phyloP scores from a whole-genome alignment of 2,329 filamentous ascomycete species.

The Neonectria magnoliae region DNA sequence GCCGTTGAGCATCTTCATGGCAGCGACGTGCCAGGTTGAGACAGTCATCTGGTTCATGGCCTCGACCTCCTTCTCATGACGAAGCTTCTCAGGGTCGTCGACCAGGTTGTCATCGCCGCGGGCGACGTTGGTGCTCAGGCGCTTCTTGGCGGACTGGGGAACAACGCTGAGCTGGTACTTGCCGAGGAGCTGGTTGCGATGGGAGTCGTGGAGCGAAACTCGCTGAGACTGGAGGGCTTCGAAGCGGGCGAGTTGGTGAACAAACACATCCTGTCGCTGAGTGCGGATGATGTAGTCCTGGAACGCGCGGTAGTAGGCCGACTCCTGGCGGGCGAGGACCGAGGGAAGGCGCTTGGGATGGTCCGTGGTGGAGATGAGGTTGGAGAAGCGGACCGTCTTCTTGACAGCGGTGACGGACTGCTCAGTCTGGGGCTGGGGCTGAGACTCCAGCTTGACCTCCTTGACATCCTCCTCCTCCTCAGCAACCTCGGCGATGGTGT shows the following conservation, averaged over 20 bases:
- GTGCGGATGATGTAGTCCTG: slow-evolving; percentile 76
- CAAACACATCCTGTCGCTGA: slow-evolving; percentile 78
- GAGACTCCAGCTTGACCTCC: slow-evolving; percentile 41
- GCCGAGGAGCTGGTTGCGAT: slow-evolving; percentile 84
- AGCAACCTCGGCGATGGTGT: slow-evolving; percentile 49
- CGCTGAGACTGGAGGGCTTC: slow-evolving; percentile 89
- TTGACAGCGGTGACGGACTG: slow-evolving; percentile 56
- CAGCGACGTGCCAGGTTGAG: slow-evolving; percentile 70
- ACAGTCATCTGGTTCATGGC: slow-evolving; percentile 77
- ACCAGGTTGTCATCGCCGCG: slow-evolving; percentile 74
- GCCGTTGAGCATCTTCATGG: slow-evolving; percentile 69
- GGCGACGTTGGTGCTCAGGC: slow-evolving; percentile 76
- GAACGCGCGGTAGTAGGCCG: slow-evolving; percentile 90
- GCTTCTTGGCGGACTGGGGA: slow-evolving; percentile 75
- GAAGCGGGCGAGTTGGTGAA: slow-evolving; percentile 85
- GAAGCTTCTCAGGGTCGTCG: slow-evolving; percentile 71
- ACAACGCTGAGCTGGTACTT: slow-evolving; percentile 82
- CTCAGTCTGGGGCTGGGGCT: slow-evolving; percentile 42
- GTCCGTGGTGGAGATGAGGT: slow-evolving; percentile 57
- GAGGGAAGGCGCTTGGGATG: slow-evolving; percentile 62
- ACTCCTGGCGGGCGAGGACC: slow-evolving; percentile 68
- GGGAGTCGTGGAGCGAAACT: slow-evolving; percentile 75
- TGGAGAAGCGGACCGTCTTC: slow-evolving; percentile 81
- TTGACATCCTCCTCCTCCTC: slow-evolving; percentile 43
- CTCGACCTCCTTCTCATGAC: slow-evolving; percentile 81